Evolutionary conservation across 352 stramenopile species (phyloP), one percentile per base, ranked within the genome.

Genomic region (Pythium insidiosum): DNA sequence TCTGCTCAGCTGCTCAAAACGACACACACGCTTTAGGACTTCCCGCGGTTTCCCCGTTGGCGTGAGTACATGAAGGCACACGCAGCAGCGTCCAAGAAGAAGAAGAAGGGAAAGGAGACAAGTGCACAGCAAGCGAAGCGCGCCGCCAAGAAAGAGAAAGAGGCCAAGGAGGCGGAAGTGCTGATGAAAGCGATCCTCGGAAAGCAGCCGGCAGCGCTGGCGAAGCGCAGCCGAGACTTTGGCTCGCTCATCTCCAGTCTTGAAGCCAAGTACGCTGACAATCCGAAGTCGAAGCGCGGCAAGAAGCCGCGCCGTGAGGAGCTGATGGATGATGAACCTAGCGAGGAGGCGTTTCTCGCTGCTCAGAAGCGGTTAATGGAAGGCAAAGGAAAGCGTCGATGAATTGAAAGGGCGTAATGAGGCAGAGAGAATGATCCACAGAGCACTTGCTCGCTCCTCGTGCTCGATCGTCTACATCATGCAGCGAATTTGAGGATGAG

Each of bases 331-430:
- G 39, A 57, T 3, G 65, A 75, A 25, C 77, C 74, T 16, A 82
- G 58, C 21, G 77, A 90, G 57, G 70, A 86, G 28, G 70, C 79
- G 19, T 90, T 88, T 33, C 38, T 69, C 0, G 77, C 67, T 1
- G 56, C 77, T 4, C 69, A 84, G 38, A 54, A 71, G 28, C 60
- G 73, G 16, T 45, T 87, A 11, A 68, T 73, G 36, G 49, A 53
- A 29, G 61, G 47, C 20, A 72, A 66, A 43, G 42, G 22, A 18
- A 50, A 56, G 36, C 33, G 35, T 1, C 42, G 37, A 21, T 67
- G 68, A 50, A 21, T 16, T 42, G 26, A 12, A 36, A 36, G 3
- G 28, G 6, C 5, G 19, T 11, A 4, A 21, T 24, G 12, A 21
- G 19, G 19, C n/a, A 11, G 4, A 40, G 34, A 40, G 23, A 22